Base-by-base conservation (phyloP, 2,329 filamentous ascomycete genomes). In the Penicillium frequentans region DNA sequence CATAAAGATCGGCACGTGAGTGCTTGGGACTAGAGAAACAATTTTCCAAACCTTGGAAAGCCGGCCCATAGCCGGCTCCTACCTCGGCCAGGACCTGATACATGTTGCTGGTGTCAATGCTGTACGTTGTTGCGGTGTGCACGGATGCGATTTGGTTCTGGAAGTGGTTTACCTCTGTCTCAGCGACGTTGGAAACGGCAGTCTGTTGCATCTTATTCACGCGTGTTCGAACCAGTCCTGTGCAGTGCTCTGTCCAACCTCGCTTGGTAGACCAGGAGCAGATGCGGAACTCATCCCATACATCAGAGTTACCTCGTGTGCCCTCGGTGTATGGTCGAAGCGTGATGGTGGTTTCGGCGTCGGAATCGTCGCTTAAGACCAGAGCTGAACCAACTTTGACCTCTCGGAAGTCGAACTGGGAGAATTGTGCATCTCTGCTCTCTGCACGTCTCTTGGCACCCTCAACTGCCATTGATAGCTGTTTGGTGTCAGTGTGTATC, bases 11-110 rank as follows among this genome's bases (percentile, higher is more conserved):
- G 2, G 73, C 75, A 9, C 57, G 53, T 2, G 51, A 65, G 35
- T 64, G 65, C 5, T 48, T 50, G 23, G 66, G 63, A 11, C 72
- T 75, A 5, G 79, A 77, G 23, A 72, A 73, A 63, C 79, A 81
- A 53, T 79, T 76, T 44, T 73, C 70, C 10, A 86, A 62, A 3
- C 81, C 79, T 64, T 82, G 81, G 70, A 86, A 85, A 0, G 75
- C 75, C 1, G 77, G 69, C 0, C 82, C 83, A 59, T 85, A 85
- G 1, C 73, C 69, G 0, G 82, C 80, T 0, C 82, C 82, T 19
- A 79, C 68, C 5, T 77, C 72, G 1, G 73, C 65, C 9, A 85
- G 74, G 14, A 68, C 64, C 2, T 80, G 71, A 54, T 85, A 85
- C 62, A 85, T 73, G 31, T 70, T 65, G 5, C 66, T 55, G 31